A percentile compares a stretch with the other conserved stretches of the same genome.
These are phyloP conservation scores for Draba incana DNA, from an alignment of 345 rosid species.

Conservation along the genomic window DNA sequence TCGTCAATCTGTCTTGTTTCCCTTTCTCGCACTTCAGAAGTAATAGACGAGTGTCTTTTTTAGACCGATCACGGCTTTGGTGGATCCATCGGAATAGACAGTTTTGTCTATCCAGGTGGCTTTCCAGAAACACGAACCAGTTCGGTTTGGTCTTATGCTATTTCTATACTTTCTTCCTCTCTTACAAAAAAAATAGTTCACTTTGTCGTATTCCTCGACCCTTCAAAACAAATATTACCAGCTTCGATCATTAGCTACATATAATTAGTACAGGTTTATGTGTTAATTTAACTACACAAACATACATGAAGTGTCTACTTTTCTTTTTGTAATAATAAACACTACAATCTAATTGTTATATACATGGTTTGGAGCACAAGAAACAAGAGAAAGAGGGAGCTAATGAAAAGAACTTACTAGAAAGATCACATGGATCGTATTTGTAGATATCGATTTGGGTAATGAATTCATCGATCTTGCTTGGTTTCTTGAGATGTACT, in stretches of 20 bases:
- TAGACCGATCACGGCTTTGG: constrained; percentile 65
- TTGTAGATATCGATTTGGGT: constrained; percentile 80
- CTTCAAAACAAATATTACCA: constrained; percentile 19
- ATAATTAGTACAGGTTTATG: not conserved
- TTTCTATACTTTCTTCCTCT: constrained; percentile 91
- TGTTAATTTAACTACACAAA: not conserved
- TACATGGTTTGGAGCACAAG: constrained; percentile 7
- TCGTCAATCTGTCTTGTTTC: constrained; percentile 94
- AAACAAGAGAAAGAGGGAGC: not conserved
- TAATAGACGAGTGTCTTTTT: constrained; percentile 93
- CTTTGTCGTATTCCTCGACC: constrained; percentile 49
- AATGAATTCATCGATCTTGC: constrained; percentile 65
- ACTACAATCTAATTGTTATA: not conserved
- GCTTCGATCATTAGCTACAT: not conserved
- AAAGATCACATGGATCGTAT: constrained; percentile 93
- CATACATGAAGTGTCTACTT: not conserved
- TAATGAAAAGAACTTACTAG: constrained; percentile 61
- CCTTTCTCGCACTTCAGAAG: constrained; percentile 89
- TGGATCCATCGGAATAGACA: constrained; percentile 51
- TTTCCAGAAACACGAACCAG: constrained; percentile 96
- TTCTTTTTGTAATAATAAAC: not conserved
- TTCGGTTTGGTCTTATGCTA: constrained; percentile 91
- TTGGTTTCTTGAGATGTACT: constrained; percentile 57
- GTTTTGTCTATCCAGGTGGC: constrained; percentile 96
- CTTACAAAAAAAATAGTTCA: constrained; percentile 81